phyloP scores from a whole-genome alignment of 148 eudicot genomes.

The Camellia sinensis region DNA sequence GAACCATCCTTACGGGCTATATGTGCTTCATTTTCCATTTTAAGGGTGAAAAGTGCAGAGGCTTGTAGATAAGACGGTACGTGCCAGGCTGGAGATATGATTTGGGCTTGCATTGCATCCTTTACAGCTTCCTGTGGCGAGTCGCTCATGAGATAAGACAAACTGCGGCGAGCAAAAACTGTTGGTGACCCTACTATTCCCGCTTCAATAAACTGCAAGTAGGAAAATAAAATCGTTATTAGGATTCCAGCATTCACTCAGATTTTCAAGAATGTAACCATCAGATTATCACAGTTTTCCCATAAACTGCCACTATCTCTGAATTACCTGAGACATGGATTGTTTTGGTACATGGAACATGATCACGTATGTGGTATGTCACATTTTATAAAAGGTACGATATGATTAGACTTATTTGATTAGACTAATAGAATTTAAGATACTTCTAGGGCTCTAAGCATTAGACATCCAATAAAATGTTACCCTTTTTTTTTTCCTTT shows the following conservation, averaged over 20 bases:
- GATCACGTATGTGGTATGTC: not conserved
- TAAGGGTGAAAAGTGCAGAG: conserved; percentile 52
- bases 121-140: conserved; percentile 60
- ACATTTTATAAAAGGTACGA: too few species aligned
- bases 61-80: conserved; percentile 64
- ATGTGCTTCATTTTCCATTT: conserved; percentile 55
- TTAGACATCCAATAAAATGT: too few species aligned
- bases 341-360: too few species aligned
- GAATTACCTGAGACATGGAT: too few species aligned
- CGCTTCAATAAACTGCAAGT: conserved; percentile 53
- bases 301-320: not conserved
- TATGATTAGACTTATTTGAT: too few species aligned
- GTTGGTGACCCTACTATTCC: conserved; percentile 66
- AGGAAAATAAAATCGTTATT: not conserved
- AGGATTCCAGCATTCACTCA: not conserved
- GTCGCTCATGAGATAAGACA: conserved; percentile 58
- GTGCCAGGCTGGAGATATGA: conserved; percentile 64
- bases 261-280: not conserved
- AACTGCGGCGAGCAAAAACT: conserved; percentile 61
- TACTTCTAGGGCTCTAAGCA: too few species aligned
- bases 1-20: conserved; percentile 59
- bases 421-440: too few species aligned
- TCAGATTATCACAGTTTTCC: not conserved
- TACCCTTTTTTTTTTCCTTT: too few species aligned
- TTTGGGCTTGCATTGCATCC: conserved; percentile 77